Evolutionary conservation across 441 rosid genomes (phyloP), one percentile per base, ranked within the genome.

Genomic region (Croton setiger): DNA sequence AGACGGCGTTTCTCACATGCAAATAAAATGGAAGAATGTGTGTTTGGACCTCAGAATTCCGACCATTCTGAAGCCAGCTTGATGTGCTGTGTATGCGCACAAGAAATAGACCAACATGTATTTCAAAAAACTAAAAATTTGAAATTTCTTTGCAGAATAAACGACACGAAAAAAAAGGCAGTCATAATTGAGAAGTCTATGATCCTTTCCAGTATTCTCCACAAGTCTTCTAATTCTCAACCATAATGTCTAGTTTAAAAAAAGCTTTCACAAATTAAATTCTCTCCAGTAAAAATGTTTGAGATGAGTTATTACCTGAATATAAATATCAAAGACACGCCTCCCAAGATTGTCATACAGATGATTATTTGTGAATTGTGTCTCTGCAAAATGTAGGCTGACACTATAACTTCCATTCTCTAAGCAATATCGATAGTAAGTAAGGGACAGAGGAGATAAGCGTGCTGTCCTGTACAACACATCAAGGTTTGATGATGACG

Each of bases 371-470:
- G 82, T 79, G 65, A 84, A 88, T 39, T 79, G 75, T 57, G 86
- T 70, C 84, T 88, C 96, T 3, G 89, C 84, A 59, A 90, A 90
- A 68, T 76, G 79, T 3, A 88, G 79, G 51, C 36, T 79, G 12
- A 88, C 71, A 44, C 17, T 76, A 78, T 87, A 90, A 39, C 20
- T 79, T 67, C 92, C 86, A 70, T 84, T 85, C 71, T 65, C 80
- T 61, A 90, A 73, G 81, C 96, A 76, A 79, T 81, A 85, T 58
- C 79, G 82, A 75, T 77, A 88, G 70, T 86, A 90, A 48, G 92
- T 90, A 8, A 90, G 85, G 0, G 92, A 81, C 7, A 82, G 69
- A 4, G 93, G 88, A 74, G 92, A 75, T 5, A 73, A 63, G 1
- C 93, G 81, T 27, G 92, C 88, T 5, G 84, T 72, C 35, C 55